Evolutionary conservation across 2,329 filamentous ascomycete species (phyloP), one percentile per base, ranked within the genome.

Genomic region (Sclerotinia nivalis): DNA sequence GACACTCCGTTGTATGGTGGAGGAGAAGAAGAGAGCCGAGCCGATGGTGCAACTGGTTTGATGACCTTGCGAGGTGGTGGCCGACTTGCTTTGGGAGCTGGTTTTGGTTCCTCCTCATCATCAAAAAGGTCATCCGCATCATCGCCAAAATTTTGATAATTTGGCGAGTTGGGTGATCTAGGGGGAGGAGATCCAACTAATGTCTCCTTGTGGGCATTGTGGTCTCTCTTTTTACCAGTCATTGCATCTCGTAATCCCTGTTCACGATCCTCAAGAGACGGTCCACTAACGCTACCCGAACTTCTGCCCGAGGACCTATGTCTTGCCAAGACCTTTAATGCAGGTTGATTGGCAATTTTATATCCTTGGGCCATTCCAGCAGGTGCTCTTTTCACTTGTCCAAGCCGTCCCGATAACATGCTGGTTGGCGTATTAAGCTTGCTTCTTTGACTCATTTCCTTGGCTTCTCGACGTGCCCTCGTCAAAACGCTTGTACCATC

Each of bases 401-500:
- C 76, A 9, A 77, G 72, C 22, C 75, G 77, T 37, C 80, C 77
- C 45, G 72, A 59, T 40, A 81, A 71, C 70, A 78, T 73, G 68
- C 80, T 79, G 1, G 80, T 78, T 18, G 81, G 78, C 15, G 78
- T 82, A 25, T 82, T 81, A 47, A 87, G 79, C 45, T 81, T 80
- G 67, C 84, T 82, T 72, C 85, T 83, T 49, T 77, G 81, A 66
- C 80, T 81, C 56, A 88, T 85, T 73, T 88, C 85, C 60, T 81
- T 83, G 8, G 85, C 85, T 74, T 90, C 86, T 61, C 86, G 82
- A 58, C 83, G 83, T 31, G 87, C 85, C 73, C 84, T 87, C 68
- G 83, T 82, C 74, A 90, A 82, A 65, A 89, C 82, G 71, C 83
- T 85, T 69, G 85, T 82, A 40, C 84, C 84, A 28, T 81, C 83